Percentiles rank a stretch among this genome's conserved stretches.
Conservation (phyloP, 2,329 filamentous ascomycete genomes). For the Gyromitra esculenta region DNA sequence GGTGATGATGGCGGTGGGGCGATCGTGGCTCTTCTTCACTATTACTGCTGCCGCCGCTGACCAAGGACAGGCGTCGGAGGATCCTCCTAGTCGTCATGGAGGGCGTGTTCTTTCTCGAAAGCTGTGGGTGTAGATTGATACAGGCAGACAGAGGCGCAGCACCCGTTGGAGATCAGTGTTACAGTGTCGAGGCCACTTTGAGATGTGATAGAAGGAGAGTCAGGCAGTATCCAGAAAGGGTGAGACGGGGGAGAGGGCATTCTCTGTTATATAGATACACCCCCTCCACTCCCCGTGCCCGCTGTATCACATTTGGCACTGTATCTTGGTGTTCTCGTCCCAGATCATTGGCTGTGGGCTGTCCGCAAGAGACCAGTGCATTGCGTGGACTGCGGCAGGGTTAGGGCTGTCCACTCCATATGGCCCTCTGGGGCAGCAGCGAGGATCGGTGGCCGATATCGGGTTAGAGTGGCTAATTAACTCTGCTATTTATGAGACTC, state of each 20-base stretch:
- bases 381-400: too few species aligned
- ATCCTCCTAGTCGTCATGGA: slow-evolving; percentile 6
- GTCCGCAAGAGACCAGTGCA: too few species aligned
- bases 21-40: slow-evolving; percentile 27
- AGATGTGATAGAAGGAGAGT: background rate
- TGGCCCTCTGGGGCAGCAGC: too few species aligned
- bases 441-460: too few species aligned
- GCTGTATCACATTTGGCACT: background rate
- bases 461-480: too few species aligned
- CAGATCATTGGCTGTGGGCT: too few species aligned
- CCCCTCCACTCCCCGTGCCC: background rate
- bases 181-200: background rate
- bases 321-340: background rate
- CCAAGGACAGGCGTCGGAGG: slow-evolving; percentile 42
- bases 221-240: background rate
- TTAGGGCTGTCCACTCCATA: too few species aligned
- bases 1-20: slow-evolving; percentile 39
- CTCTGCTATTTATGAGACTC: background rate
- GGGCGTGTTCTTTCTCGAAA: background rate
- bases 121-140: background rate
- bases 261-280: slow-evolving; percentile 3
- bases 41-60: slow-evolving; percentile 35
- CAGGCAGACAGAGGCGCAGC: background rate
- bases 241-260: background rate
- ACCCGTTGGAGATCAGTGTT: background rate